A percentile compares a stretch with the other conserved stretches of the same genome.
Evolutionary conservation across 2,329 filamentous ascomycete species (phyloP).

Genomic region (Fusarium irregulare): DNA sequence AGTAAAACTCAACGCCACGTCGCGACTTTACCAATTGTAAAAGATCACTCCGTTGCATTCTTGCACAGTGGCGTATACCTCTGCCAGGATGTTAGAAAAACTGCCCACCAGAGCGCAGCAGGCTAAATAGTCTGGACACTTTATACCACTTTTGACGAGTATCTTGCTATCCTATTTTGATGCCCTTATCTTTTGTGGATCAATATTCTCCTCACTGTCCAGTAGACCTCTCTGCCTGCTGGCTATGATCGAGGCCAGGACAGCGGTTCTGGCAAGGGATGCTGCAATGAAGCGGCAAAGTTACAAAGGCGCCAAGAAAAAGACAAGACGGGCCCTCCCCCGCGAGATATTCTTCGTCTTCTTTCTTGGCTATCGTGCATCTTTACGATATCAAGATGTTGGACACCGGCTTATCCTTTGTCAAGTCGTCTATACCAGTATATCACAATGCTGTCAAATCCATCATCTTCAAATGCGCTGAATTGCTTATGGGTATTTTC

Average conservation of each 20-base stretch:
- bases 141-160: not conserved
- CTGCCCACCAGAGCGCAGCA: not conserved
- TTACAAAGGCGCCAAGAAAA: not conserved
- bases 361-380: not conserved
- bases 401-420: constrained; percentile 4
- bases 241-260: not conserved
- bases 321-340: not conserved
- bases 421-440: constrained; percentile 30
- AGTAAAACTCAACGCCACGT: not conserved
- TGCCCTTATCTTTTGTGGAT: not conserved
- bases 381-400: constrained; percentile 10
- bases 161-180: not conserved
- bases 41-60: not conserved
- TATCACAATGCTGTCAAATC: constrained; percentile 40
- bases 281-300: not conserved
- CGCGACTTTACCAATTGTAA: not conserved
- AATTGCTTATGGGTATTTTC: constrained; percentile 32
- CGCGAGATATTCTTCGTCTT: not conserved
- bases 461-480: constrained; percentile 30
- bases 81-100: not conserved
- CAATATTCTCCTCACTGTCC: not conserved
- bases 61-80: not conserved
- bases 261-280: not conserved
- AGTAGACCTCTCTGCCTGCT: not conserved
- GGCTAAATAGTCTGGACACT: not conserved